Evolutionary conservation across 345 rosid genomes (phyloP).

Genomic region (Citropsis articulata): DNA sequence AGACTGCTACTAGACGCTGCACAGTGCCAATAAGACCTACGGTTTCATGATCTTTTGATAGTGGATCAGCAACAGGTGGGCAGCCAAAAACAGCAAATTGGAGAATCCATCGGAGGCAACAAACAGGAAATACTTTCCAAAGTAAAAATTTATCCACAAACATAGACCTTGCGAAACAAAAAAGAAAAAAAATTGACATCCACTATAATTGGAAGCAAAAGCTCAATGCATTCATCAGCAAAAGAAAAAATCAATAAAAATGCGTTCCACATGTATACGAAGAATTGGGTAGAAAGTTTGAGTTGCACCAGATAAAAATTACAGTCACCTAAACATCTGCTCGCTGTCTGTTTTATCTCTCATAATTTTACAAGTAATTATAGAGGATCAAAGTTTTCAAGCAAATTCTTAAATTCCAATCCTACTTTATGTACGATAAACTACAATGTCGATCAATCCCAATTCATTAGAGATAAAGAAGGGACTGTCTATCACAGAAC

Average conservation of each 20-base stretch:
- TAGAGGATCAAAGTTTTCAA: neutral
- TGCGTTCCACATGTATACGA: neutral
- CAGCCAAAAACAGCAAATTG: constrained; percentile 77
- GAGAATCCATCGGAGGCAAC: constrained; percentile 88
- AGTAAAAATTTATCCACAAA: constrained; percentile 83
- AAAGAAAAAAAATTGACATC: constrained; percentile 11
- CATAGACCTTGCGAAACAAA: constrained; percentile 56
- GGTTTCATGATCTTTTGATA: constrained; percentile 34
- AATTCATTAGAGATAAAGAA: neutral
- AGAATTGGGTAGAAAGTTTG: neutral
- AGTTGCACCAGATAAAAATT: neutral
- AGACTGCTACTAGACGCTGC: constrained; percentile 56
- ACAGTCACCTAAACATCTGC: neutral
- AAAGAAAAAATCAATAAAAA: neutral
- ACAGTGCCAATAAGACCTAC: constrained; percentile 53
- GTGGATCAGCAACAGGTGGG: constrained; percentile 53
- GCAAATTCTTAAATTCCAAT: constrained; percentile 5
- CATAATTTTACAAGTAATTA: neutral
- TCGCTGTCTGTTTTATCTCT: neutral
- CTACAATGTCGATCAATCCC: neutral
- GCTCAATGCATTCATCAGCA: neutral
- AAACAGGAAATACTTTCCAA: constrained; percentile 89
- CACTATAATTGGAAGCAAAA: constrained; percentile 10
- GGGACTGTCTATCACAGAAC: neutral
- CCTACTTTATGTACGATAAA: neutral